Conservation (phyloP, 768 basidiomycete species). For the Tubosaeta sp. region DNA sequence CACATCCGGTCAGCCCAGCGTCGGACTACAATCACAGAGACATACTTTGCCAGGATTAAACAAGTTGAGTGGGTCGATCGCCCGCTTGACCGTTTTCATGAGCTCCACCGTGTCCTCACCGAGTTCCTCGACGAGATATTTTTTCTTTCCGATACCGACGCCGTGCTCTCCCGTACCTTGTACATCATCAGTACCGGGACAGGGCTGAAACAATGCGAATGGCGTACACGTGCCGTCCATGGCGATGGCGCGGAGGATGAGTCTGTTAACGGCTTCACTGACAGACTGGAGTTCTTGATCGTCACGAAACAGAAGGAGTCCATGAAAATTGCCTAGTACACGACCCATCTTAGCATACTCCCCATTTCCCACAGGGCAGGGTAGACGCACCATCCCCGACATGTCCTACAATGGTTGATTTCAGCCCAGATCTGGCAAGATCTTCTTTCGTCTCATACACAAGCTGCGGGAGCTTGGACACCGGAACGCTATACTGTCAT, state of each 20-base stretch:
- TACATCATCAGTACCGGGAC: not conserved
- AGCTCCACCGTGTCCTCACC: slow-evolving; percentile 77
- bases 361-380: slow-evolving; percentile 3
- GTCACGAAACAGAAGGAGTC: slow-evolving; percentile 53
- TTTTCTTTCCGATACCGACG: slow-evolving; percentile 81
- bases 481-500: slow-evolving; percentile 50
- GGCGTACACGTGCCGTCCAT: slow-evolving; percentile 72
- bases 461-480: slow-evolving; percentile 62
- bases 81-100: slow-evolving; percentile 80
- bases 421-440: slow-evolving; percentile 50
- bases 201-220: not conserved
- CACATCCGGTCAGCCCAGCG: not conserved
- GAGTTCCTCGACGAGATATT: slow-evolving; percentile 79
- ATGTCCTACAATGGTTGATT: slow-evolving; percentile 75
- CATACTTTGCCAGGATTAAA: slow-evolving; percentile 80
- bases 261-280: slow-evolving; percentile 59
- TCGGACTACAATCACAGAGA: not conserved
- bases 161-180: slow-evolving; percentile 84
- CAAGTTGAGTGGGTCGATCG: slow-evolving; percentile 75
- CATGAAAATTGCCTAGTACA: slow-evolving; percentile 40
- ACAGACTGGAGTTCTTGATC: slow-evolving; percentile 55
- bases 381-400: slow-evolving; percentile 66
- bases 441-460: slow-evolving; percentile 80
- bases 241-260: slow-evolving; percentile 66
- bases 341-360: not conserved